Conservation (phyloP, 192 early-diverging fungal species). For the Coemansia sp. region DNA sequence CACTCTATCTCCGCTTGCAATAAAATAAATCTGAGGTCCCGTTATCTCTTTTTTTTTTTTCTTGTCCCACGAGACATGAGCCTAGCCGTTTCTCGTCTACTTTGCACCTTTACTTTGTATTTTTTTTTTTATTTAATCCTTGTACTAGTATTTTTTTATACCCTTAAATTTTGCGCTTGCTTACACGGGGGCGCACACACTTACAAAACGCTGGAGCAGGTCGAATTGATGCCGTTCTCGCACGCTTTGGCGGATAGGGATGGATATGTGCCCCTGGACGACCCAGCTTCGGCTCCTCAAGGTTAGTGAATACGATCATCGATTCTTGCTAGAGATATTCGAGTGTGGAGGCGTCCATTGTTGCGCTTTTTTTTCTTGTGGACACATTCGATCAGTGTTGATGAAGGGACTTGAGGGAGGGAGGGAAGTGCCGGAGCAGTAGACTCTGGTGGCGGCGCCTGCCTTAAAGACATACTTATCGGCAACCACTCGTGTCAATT, state of each 20-base stretch:
- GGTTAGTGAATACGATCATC: slow-evolving; percentile 19
- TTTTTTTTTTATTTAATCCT: background rate
- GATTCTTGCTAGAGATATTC: background rate
- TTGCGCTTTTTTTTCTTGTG: background rate
- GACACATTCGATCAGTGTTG: background rate
- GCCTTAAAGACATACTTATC: background rate
- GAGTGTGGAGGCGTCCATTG: background rate
- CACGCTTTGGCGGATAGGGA: slow-evolving; percentile 31
- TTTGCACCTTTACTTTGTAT: background rate
- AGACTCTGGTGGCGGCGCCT: background rate
- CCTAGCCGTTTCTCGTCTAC: background rate
- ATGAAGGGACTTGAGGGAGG: background rate
- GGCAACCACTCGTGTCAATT: background rate
- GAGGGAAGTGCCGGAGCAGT: background rate
- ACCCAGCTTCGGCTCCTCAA: slow-evolving; percentile 19
- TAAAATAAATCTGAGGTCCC: background rate
- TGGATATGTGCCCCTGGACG: slow-evolving; percentile 35
- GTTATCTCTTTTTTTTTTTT: background rate
- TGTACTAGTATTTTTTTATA: slow-evolving; percentile 14
- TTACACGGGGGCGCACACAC: background rate
- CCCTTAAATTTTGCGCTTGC: background rate
- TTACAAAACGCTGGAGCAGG: background rate
- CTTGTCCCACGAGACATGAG: slow-evolving; percentile 1
- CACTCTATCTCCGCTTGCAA: background rate
- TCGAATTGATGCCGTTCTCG: slow-evolving; percentile 15